Percentiles rank a stretch among this genome's conserved stretches.
Conservation (phyloP, 2,329 filamentous ascomycete genomes). For the Daldinia sp. region DNA sequence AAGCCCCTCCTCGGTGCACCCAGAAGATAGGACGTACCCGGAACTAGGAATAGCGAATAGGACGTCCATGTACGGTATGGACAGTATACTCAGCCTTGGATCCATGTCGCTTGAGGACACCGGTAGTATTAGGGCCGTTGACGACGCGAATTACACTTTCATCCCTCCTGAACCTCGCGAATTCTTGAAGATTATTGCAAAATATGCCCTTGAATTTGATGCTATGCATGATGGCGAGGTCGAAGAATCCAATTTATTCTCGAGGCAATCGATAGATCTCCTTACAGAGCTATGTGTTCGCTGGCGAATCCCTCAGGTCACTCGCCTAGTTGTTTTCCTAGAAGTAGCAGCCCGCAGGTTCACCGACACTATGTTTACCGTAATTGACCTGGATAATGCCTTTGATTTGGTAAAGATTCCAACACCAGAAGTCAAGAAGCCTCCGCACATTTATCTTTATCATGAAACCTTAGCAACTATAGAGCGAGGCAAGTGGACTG, state of each 20-base stretch:
- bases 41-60: constrained; percentile 61
- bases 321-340: constrained; percentile 79
- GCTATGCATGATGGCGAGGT: constrained; percentile 63
- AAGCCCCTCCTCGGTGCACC: constrained; percentile 57
- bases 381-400: constrained; percentile 82
- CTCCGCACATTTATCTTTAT: constrained; percentile 63
- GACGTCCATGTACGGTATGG: constrained; percentile 57
- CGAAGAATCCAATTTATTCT: constrained; percentile 64
- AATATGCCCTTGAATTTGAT: constrained; percentile 75
- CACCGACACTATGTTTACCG: constrained; percentile 79
- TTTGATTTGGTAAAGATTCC: constrained; percentile 84
- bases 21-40: constrained; percentile 61
- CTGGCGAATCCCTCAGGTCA: constrained; percentile 88
- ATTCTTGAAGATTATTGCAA: constrained; percentile 83
- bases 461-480: constrained; percentile 62
- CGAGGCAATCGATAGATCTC: constrained; percentile 81
- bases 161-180: constrained; percentile 85
- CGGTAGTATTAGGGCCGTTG: constrained; percentile 61
- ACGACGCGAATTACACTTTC: constrained; percentile 81
- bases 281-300: constrained; percentile 84
- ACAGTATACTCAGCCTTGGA: constrained; percentile 73
- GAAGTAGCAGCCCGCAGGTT: constrained; percentile 89
- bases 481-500: constrained; percentile 70
- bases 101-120: constrained; percentile 68
- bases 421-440: constrained; percentile 70